Base-by-base conservation (phyloP, 1,284 basidiomycete genomes). In the Xanthoconium separans region DNA sequence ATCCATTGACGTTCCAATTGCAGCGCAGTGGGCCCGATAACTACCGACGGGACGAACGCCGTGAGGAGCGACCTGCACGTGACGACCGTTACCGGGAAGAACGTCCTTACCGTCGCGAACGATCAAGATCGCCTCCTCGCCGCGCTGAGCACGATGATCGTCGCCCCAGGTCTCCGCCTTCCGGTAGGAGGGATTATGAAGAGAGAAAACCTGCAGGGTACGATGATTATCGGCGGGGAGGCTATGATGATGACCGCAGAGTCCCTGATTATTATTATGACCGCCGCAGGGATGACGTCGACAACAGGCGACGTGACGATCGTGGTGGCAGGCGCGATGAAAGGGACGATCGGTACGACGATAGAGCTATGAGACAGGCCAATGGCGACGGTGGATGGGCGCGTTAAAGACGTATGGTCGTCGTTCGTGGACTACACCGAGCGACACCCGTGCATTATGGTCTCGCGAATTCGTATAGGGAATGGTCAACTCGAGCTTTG, bases 151-250 rank as follows among this genome's bases (percentile, higher is more conserved):
- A 79, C 58, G 87, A 89, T 64, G 85, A 85, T 73, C 84, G 86
- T 78, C 86, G 84, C 68, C 76, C 83, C 77, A 85, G 87, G 80
- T 90, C 88, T 77, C 84, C 87, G 64, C 86, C 87, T 70, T 79
- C 83, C 51, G 61, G 64, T 18, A 79, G 77, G 77, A 85, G 84
- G 79, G 85, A 89, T 65, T 73, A 75, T 73, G 86, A 89, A 76
- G 88, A 90, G 72, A 84, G 77, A 80, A 86, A 84, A 79, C 81
- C 85, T 84, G 82, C 84, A 85, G 87, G 87, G 84, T 89, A 87
- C 83, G 87, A 89, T 82, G 84, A 87, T 78, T 77, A 82, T 70
- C 82, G 87, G 72, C 82, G 86, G 74, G 84, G 85, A 70, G 83
- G 80, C 70, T 73, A 76, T 68, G 78, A 82, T 83, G 83, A 87